Percentiles rank a stretch among this genome's conserved stretches.
Evolutionary conservation across 345 rosid species (phyloP).

Genomic region (Sonneratia alba): DNA sequence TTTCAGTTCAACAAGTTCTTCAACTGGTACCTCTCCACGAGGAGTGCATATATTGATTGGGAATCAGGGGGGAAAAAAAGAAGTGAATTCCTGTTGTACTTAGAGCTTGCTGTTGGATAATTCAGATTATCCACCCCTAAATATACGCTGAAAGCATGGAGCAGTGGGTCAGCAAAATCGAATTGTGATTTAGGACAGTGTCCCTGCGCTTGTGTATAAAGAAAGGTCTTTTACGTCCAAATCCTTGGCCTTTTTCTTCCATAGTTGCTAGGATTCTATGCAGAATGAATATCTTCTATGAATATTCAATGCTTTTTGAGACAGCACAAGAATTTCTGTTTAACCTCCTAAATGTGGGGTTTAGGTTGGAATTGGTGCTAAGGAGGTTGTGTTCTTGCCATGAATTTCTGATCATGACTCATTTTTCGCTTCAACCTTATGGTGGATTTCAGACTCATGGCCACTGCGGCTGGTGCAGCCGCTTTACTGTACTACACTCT

Average conservation of each 20-base stretch:
- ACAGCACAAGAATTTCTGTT: neutral
- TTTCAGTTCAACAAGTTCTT: neutral
- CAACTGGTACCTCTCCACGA: neutral
- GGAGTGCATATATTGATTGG: neutral
- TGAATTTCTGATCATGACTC: neutral
- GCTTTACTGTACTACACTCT: constrained; percentile 79
- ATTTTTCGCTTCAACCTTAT: neutral
- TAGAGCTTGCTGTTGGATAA: neutral
- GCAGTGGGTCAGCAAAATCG: no score
- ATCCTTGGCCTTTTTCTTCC: neutral
- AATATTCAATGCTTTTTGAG: neutral
- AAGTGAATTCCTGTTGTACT: neutral
- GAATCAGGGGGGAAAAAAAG: neutral
- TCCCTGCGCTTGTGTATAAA: neutral
- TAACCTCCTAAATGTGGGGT: neutral
- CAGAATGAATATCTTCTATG: neutral
- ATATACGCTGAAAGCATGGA: neutral
- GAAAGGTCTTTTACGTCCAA: neutral
- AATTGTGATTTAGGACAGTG: no score
- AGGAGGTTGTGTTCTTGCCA: neutral
- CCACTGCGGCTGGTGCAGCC: constrained; percentile 97
- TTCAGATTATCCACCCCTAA: neutral
- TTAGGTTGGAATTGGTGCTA: neutral
- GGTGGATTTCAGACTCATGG: constrained; percentile 39
- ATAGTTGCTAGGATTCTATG: neutral